Evolutionary conservation across 805 yeast genomes (phyloP), one percentile per base, ranked within the genome.

Genomic region (Starmerella cellae): DNA sequence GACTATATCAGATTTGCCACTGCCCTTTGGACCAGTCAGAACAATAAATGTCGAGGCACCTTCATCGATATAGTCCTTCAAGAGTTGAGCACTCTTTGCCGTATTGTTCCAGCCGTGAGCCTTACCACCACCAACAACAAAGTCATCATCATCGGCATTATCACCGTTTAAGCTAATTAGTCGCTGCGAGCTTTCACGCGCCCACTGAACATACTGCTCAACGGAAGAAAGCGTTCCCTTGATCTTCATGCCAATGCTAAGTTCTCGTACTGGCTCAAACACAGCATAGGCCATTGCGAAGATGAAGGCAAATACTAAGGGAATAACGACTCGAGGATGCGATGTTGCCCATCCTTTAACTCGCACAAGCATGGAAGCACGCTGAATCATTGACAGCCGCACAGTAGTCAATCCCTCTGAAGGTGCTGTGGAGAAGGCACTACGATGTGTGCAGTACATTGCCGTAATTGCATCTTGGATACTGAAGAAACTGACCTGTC

Each of bases 241-340:
- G 31, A 91, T 75, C 55, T 82, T 83, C 55, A 74, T 76, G 53
- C 74, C 75, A 43, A 91, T 74, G 55, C 76, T 77, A 60, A 77
- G 79, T 49, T 80, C 79, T 57, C 98, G 73, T 35, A 91, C 82
- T 1, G 98, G 98, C 53, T 91, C 98, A 60, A 91, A 91, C 34
- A 91, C 71, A 26, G 82, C 56, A 35, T 85, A 94, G 0, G 96
- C 93, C 2, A 79, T 47, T 2, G 83, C 79, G 2, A 96, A 87
- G 11, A 84, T 48, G 1, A 85, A 43, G 0, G 95, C 95, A 33
- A 91, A 60, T 5, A 84, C 53, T 5, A 82, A 60, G 0, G 98
- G 98, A 21, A 88, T 67, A 1, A 88, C 74, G 42, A 91, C 78
- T 53, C 87, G 73, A 30, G 91, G 78, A 57, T 91, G 98, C 51